phyloP scores from a whole-genome alignment of 495 filamentous ascomycete species.

The Aspergillus homomorphus region DNA sequence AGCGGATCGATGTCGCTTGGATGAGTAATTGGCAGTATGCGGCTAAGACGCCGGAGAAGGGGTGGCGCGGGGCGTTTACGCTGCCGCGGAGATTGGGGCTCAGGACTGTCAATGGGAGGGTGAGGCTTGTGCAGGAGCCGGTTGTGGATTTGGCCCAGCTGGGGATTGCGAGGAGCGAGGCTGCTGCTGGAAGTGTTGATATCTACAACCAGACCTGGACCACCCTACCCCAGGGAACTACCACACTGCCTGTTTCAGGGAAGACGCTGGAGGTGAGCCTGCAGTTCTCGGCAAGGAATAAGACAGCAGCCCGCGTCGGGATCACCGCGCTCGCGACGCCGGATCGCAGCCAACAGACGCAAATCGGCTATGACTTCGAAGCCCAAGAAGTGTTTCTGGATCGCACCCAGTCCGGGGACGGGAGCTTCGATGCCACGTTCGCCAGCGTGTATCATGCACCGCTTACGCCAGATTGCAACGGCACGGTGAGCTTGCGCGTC shows the following conservation, averaged over 20 bases:
- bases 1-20: constrained; percentile 51
- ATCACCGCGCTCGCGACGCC: constrained; percentile 24
- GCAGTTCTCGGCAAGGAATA: constrained; percentile 20
- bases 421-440: constrained; percentile 28
- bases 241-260: constrained; percentile 15
- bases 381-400: constrained; percentile 33
- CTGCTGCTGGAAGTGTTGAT: constrained; percentile 15
- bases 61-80: constrained; percentile 52
- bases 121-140: constrained; percentile 26
- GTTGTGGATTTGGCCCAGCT: too few relatives aligned
- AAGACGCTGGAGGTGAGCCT: constrained; percentile 25
- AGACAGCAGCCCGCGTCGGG: constrained; percentile 21
- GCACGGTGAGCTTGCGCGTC: constrained; percentile 24
- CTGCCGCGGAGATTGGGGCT: constrained; percentile 42
- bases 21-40: constrained; percentile 61
- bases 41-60: constrained; percentile 29
- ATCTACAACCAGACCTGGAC: constrained; percentile 15
- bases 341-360: constrained; percentile 40
- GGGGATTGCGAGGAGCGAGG: too few relatives aligned
- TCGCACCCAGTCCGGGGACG: constrained; percentile 26
- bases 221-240: constrained; percentile 15
- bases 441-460: constrained; percentile 26
- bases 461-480: constrained; percentile 13
- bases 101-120: constrained; percentile 20
- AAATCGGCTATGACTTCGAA: constrained; percentile 42